Conservation (phyloP, 495 filamentous ascomycete species). For the Neurospora discreta region DNA sequence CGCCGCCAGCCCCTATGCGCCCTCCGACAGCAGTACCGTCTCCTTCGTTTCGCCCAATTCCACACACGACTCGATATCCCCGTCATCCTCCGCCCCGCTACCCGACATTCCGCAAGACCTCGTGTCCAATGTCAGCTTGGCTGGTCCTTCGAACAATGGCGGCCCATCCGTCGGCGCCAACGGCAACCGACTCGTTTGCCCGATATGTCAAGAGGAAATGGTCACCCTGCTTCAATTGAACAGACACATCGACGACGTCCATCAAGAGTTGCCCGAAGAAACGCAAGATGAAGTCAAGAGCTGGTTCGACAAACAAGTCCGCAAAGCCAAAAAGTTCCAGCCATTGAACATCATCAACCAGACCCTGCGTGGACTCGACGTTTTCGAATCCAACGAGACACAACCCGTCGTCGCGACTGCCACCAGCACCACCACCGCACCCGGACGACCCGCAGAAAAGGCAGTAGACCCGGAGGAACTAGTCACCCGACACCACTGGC, state of each 20-base stretch:
- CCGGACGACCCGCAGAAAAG: constrained; percentile 22
- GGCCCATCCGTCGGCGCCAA: constrained; percentile 8
- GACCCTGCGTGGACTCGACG: constrained; percentile 92
- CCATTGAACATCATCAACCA: constrained; percentile 78
- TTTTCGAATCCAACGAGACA: constrained; percentile 88
- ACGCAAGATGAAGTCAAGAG: constrained; percentile 96
- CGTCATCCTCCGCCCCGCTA: constrained; percentile 29
- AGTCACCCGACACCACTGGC: constrained; percentile 83
- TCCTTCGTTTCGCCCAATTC: constrained; percentile 29
- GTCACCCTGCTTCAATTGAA: constrained; percentile 91
- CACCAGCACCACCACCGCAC: constrained; percentile 3
- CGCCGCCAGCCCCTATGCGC: constrained; percentile 34
- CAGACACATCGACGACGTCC: constrained; percentile 86
- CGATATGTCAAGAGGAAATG: constrained; percentile 97
- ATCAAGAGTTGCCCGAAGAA: constrained; percentile 85
- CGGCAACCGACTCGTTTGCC: constrained; percentile 61
- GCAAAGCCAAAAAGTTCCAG: constrained; percentile 92
- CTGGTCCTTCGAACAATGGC: constrained; percentile 30
- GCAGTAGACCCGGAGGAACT: constrained; percentile 78
- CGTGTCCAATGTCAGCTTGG: constrained; percentile 36
- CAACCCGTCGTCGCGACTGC: constrained; percentile 13
- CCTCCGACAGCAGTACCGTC: constrained; percentile 44
- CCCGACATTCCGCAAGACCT: constrained; percentile 33
- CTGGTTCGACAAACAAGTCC: constrained; percentile 95
- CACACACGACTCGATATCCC: constrained; percentile 19